Evolutionary conservation across 371 early-diverging fungal species (phyloP).

Genomic region (Catenaria anguillulae): DNA sequence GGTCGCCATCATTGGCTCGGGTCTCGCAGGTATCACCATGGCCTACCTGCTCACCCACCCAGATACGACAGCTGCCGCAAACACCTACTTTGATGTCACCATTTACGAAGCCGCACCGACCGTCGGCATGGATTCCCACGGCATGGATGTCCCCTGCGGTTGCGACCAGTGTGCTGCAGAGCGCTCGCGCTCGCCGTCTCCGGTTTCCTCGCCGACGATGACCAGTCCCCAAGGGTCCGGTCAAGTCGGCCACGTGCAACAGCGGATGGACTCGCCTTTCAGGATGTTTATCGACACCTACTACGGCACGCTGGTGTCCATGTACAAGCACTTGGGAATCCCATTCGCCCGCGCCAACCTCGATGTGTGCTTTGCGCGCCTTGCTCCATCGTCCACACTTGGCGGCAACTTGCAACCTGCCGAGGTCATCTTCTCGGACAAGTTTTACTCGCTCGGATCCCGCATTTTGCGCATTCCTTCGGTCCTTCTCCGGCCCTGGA

Average conservation of each 20-base stretch:
- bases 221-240: neutral
- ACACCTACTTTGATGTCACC: neutral
- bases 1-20: slow-evolving; percentile 1
- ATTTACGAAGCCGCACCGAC: neutral
- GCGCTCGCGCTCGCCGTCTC: neutral
- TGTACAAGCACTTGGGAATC: neutral
- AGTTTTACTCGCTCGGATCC: neutral
- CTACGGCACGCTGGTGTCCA: neutral
- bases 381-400: neutral
- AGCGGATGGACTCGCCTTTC: neutral
- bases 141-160: slow-evolving; percentile 1
- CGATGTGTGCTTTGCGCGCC: neutral
- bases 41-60: slow-evolving; percentile 7
- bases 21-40: slow-evolving; percentile 3
- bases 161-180: neutral
- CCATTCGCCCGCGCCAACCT: neutral
- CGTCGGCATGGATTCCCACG: neutral
- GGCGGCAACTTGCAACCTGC: neutral
- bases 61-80: neutral
- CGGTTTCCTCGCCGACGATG: neutral
- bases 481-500: neutral
- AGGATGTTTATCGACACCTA: neutral
- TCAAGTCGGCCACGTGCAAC: neutral
- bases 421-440: neutral
- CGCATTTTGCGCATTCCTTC: neutral